Evolutionary conservation across 2,329 filamentous ascomycete genomes (phyloP).

Genomic region (Elsinoe australis): DNA sequence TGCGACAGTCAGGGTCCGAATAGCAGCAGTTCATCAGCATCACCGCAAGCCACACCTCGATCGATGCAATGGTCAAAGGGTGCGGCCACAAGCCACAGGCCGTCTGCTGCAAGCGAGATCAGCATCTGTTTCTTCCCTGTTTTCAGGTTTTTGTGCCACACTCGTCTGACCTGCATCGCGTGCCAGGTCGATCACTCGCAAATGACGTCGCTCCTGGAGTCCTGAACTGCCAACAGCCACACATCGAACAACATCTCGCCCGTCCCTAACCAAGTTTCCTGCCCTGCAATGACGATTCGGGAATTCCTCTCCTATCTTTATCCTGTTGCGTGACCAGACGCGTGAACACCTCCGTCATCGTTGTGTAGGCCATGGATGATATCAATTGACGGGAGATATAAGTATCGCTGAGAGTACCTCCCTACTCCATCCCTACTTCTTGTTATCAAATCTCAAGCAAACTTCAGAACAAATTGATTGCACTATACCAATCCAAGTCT

Average conservation of each 20-base stretch:
- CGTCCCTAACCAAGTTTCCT: conserved; percentile 10
- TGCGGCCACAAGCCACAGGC: conserved; percentile 13
- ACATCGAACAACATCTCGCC: not conserved
- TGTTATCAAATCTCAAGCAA: not conserved
- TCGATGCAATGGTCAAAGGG: not conserved
- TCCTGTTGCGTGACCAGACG: not conserved
- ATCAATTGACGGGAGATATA: not conserved
- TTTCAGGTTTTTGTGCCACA: conserved; percentile 14
- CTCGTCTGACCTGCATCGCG: conserved; percentile 12
- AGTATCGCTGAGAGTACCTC: not conserved
- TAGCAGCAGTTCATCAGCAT: conserved; percentile 3
- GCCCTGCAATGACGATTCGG: conserved; percentile 12
- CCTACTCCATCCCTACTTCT: not conserved
- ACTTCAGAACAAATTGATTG: no score
- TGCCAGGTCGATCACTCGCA: conserved; percentile 8
- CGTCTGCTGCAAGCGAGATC: conserved; percentile 3
- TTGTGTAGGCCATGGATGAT: not conserved
- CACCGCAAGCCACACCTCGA: conserved; percentile 15
- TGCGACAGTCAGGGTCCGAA: conserved; percentile 3
- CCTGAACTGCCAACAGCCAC: conserved; percentile 6
- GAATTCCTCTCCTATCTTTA: conserved; percentile 14
- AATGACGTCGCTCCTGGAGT: conserved; percentile 13
- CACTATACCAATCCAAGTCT: no score
- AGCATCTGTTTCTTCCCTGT: conserved; percentile 12
- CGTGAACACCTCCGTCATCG: not conserved